These are phyloP conservation scores for Pythium phragmitis DNA, from an alignment of 352 stramenopile species.

Conservation along the genomic window DNA sequence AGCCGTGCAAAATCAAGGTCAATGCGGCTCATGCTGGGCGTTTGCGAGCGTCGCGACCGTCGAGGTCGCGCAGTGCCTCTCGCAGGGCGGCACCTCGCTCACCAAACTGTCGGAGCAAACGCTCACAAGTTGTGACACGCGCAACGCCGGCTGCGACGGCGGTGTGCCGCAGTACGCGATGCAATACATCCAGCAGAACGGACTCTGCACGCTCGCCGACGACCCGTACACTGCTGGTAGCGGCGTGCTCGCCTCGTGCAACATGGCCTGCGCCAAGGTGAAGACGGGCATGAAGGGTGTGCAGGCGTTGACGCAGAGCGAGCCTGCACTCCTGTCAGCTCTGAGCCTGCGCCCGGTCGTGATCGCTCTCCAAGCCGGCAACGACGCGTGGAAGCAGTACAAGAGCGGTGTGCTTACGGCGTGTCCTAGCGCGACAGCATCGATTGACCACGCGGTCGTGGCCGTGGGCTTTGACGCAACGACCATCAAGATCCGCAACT, in stretches of 20 bases:
- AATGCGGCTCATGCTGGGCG: too few species aligned
- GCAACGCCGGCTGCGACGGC: slow-evolving; percentile 90
- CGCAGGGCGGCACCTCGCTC: slow-evolving; percentile 23
- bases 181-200: slow-evolving; percentile 88
- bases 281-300: too few species aligned
- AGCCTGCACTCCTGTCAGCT: too few species aligned
- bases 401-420: slow-evolving; percentile 61
- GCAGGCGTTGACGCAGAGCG: too few species aligned
- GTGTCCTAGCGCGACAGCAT: slow-evolving; percentile 49
- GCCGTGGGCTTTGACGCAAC: slow-evolving; percentile 93
- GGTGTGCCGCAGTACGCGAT: slow-evolving; percentile 90
- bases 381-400: too few species aligned
- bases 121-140: slow-evolving; percentile 89
- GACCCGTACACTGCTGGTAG: slow-evolving; percentile 72
- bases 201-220: slow-evolving; percentile 72
- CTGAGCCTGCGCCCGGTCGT: too few species aligned
- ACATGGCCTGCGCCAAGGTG: too few species aligned
- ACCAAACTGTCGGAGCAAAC: slow-evolving; percentile 91
- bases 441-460: slow-evolving; percentile 97
- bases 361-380: too few species aligned
- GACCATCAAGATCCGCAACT: slow-evolving; percentile 97
- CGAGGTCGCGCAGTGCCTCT: too few species aligned
- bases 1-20: too few species aligned
- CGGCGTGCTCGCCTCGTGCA: slow-evolving; percentile 4
- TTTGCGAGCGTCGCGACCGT: too few species aligned